These are phyloP conservation scores for Aspergillus sp. DNA, from an alignment of 2,329 filamentous ascomycete genomes.

Conservation along the genomic window DNA sequence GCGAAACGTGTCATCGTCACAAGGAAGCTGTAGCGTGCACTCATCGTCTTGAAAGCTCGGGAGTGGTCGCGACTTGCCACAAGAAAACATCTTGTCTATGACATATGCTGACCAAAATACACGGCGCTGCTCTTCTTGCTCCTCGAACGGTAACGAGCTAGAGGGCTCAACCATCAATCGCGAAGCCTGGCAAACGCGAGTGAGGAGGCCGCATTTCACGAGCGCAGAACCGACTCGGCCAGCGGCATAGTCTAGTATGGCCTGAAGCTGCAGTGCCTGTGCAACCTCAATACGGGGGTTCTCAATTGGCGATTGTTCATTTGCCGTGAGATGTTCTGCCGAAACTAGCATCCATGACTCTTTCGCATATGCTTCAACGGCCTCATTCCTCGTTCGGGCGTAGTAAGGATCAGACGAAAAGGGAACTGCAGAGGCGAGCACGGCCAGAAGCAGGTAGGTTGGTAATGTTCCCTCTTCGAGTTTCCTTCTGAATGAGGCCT, in stretches of 20 bases:
- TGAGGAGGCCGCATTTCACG: conserved; percentile 28
- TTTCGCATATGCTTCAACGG: conserved; percentile 27
- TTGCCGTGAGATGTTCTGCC: conserved; percentile 31
- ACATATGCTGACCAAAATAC: conserved; percentile 33
- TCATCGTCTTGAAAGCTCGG: conserved; percentile 21
- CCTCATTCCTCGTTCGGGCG: conserved; percentile 12
- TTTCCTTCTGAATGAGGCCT: not conserved
- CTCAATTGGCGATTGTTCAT: conserved; percentile 4
- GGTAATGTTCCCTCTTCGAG: not conserved
- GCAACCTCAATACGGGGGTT: conserved; percentile 35
- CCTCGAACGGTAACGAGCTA: conserved; percentile 15
- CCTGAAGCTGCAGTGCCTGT: conserved; percentile 39
- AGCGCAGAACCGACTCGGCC: conserved; percentile 35
- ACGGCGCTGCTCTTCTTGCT: conserved; percentile 30
- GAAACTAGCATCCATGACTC: conserved; percentile 38
- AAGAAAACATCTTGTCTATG: conserved; percentile 31
- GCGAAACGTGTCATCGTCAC: conserved; percentile 20
- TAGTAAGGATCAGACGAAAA: not conserved
- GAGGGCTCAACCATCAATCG: conserved; percentile 25
- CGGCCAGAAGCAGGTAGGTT: not conserved
- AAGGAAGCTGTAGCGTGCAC: conserved; percentile 27
- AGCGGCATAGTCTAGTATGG: conserved; percentile 39
- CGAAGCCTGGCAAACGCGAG: not conserved
- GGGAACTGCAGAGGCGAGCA: not conserved
- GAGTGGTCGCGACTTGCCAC: conserved; percentile 23